Percentiles rank a stretch among this genome's conserved stretches.
These are phyloP conservation scores for Colletotrichum caudatum DNA, from an alignment of 2,329 filamentous ascomycete species.

Conservation along the genomic window DNA sequence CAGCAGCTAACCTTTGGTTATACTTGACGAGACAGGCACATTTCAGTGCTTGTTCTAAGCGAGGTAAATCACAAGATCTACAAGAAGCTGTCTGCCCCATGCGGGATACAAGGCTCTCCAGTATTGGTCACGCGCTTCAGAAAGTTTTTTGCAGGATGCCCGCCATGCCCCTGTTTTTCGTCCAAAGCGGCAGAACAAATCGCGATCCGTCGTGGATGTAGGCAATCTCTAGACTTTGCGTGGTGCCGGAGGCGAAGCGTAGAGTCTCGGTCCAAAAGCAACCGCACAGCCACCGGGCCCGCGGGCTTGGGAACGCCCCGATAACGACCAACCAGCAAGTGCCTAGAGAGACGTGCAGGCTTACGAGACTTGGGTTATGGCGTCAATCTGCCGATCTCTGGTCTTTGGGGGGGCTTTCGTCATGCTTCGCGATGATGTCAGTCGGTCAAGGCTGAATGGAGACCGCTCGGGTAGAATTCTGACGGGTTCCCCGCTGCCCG, in stretches of 20 bases:
- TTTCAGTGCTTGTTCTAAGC: background rate
- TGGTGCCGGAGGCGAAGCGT: background rate
- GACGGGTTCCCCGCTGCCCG: conserved; percentile 32
- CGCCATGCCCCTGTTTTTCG: background rate
- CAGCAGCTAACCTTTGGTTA: background rate
- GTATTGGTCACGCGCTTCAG: too few relatives aligned
- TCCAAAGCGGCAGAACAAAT: background rate
- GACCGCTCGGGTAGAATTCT: conserved; percentile 32
- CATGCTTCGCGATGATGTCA: conserved; percentile 40
- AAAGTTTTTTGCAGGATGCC: background rate
- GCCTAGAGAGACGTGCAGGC: conserved; percentile 4
- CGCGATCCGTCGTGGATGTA: background rate
- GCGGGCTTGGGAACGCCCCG: conserved; percentile 9
- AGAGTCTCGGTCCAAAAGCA: background rate
- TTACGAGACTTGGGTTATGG: conserved; percentile 29
- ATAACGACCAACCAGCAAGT: background rate
- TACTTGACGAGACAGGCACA: background rate
- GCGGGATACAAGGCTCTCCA: background rate
- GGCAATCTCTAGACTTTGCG: background rate
- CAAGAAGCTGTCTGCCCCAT: background rate
- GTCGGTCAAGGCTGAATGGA: conserved; percentile 35
- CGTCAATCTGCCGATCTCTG: conserved; percentile 39
- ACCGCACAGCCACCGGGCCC: conserved; percentile 17
- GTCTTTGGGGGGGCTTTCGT: conserved; percentile 25
- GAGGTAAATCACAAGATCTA: background rate